Evolutionary conservation across 192 early-diverging fungal species (phyloP), one percentile per base, ranked within the genome.

Genomic region (Podila epicladia): DNA sequence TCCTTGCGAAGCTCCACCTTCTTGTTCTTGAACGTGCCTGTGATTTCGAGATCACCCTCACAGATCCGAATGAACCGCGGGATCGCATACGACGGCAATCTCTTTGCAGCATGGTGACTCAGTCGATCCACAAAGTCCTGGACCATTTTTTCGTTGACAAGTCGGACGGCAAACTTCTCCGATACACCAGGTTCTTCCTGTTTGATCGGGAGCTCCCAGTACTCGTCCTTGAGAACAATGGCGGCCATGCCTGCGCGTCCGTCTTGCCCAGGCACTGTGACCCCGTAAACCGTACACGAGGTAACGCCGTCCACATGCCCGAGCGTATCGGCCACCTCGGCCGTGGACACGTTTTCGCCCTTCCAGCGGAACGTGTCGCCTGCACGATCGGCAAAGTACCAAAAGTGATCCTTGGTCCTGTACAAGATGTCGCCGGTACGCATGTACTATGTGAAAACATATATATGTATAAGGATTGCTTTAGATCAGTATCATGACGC

Each of bases 301-400:
- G 74, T 50, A 4, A 94, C 67, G 9, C 83, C 87, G 2, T 89
- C 87, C 31, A 82, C 88, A 9, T 68, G 64, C 17, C 82, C 82
- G n/a, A 94, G 12, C 15, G 82, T 82, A 63, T 92, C 86, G 0
- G 85, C 86, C 20, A 94, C 85, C 72, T 94, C 91, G 17, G 85
- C 83, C 4, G 87, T 86, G 22, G 84, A 82, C 24, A 91, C 89
- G 62, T 90, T 89, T 67, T 90, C 89, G 4, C 87, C 84, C 61
- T 92, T 92, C 93, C 92, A 93, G 20, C 93, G 74, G 72, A 88
- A 94, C 11, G 93, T 91, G 53, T 94, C 92, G 9, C 93, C 92
- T 20, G 89, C 80, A 37, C 93, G 89, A 57, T 93, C 92, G 9
- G 86, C 86, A 82, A 94, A 93, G 72, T 87, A 90, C 66, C 84